These are phyloP conservation scores for Candolleomyces aberdarensis DNA, from an alignment of 768 basidiomycete genomes.

Conservation along the genomic window DNA sequence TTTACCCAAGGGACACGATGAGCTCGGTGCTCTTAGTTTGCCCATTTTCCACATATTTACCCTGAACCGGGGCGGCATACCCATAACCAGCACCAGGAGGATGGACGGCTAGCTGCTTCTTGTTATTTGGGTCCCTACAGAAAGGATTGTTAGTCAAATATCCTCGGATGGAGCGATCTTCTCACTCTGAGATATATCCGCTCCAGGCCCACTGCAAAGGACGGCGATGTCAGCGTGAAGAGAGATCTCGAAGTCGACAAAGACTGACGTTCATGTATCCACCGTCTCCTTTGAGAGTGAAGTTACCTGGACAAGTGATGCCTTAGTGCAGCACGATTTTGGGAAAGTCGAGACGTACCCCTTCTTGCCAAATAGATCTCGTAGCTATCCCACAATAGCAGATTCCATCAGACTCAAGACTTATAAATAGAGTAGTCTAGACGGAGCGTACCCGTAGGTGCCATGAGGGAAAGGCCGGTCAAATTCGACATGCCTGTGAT, in stretches of 20 bases:
- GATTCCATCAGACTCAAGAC: no score
- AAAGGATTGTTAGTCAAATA: not conserved
- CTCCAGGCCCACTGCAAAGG: not conserved
- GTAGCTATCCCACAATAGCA: no score
- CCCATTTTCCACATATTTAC: no score
- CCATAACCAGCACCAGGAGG: not conserved
- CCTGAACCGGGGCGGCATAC: not conserved
- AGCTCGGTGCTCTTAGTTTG: no score
- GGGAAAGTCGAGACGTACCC: no score
- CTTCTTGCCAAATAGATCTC: not conserved
- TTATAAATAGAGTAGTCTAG: no score
- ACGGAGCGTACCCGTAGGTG: not conserved
- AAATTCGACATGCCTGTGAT: slow-evolving; percentile 4
- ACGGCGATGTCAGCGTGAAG: not conserved
- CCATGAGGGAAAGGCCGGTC: slow-evolving; percentile 1
- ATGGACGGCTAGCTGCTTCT: not conserved
- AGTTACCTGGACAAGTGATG: not conserved
- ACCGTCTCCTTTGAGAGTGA: slow-evolving; percentile 1
- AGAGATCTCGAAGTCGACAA: not conserved
- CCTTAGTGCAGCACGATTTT: no score
- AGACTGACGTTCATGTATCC: not conserved
- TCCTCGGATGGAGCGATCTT: not conserved
- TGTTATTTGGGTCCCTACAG: not conserved
- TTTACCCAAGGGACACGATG: no score
- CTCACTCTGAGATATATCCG: not conserved